phyloP scores from a whole-genome alignment of 2,329 filamentous ascomycete species.

The Colletotrichum caudatum region DNA sequence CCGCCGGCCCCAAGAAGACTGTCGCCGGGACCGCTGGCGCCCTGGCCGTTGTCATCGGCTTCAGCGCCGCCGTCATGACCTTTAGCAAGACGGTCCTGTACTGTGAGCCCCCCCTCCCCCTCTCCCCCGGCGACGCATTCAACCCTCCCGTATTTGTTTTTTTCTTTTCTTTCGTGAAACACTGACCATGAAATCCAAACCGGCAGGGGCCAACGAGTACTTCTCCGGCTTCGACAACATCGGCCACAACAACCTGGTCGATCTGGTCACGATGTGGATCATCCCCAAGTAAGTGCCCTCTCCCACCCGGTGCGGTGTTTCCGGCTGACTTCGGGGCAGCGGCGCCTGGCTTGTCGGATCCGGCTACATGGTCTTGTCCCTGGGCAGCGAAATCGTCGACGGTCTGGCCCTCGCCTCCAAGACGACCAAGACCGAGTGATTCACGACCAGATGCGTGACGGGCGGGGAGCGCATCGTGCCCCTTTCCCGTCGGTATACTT shows the following conservation, averaged over 20 bases:
- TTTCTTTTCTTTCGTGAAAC: no score
- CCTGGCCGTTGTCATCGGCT: conserved; percentile 60
- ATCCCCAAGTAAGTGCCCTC: conserved; percentile 65
- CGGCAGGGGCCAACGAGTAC: conserved; percentile 66
- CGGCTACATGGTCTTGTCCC: conserved; percentile 62
- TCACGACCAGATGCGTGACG: neutral
- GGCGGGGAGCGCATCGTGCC: neutral
- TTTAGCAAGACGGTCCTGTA: conserved; percentile 72
- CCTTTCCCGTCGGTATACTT: neutral
- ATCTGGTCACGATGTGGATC: conserved; percentile 66
- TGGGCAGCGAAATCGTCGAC: conserved; percentile 63
- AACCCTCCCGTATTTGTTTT: no score
- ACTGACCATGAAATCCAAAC: neutral
- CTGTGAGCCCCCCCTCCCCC: conserved; percentile 56
- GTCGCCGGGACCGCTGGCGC: conserved; percentile 59
- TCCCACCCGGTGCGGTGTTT: neutral
- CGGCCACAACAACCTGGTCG: conserved; percentile 62
- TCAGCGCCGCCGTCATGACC: conserved; percentile 69
- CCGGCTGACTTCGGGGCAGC: conserved; percentile 49
- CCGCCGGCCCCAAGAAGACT: conserved; percentile 46
- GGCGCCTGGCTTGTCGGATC: conserved; percentile 68
- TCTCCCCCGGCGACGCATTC: no score
- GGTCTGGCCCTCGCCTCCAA: conserved; percentile 56
- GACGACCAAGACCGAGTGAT: conserved; percentile 56
- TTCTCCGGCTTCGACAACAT: conserved; percentile 68